Percentiles rank a stretch among this genome's conserved stretches.
phyloP scores from a whole-genome alignment of 2,329 filamentous ascomycete species.

The Coniochaeta sp. region DNA sequence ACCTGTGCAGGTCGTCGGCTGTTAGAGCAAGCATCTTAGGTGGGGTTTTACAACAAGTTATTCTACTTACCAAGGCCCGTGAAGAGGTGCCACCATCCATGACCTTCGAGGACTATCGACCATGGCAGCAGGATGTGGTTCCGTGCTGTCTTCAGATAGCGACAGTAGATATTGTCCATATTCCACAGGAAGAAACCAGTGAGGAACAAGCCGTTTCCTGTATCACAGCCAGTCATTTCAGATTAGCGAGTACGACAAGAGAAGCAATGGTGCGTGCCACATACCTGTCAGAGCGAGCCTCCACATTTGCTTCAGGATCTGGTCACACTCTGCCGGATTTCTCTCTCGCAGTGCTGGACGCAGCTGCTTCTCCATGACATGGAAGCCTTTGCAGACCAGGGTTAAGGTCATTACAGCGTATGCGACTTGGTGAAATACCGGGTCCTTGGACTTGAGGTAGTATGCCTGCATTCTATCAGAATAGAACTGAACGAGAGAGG shows the following conservation, averaged over 20 bases:
- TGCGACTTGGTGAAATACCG: slow-evolving; percentile 73
- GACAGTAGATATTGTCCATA: slow-evolving; percentile 71
- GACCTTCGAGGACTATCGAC: slow-evolving; percentile 60
- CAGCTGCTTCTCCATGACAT: slow-evolving; percentile 55
- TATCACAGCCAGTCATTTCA: neutral
- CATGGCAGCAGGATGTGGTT: slow-evolving; percentile 67
- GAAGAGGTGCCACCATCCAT: slow-evolving; percentile 65
- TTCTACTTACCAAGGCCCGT: slow-evolving; percentile 60
- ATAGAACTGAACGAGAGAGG: slow-evolving; percentile 3
- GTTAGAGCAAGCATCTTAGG: neutral
- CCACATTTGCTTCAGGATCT: slow-evolving; percentile 60
- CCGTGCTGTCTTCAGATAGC: slow-evolving; percentile 56
- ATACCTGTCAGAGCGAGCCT: slow-evolving; percentile 53
- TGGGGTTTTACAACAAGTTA: neutral
- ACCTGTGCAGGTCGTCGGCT: slow-evolving; percentile 7
- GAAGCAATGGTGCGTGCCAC: slow-evolving; percentile 6
- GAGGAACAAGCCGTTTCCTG: slow-evolving; percentile 63
- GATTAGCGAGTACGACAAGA: neutral
- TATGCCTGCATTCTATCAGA: slow-evolving; percentile 23
- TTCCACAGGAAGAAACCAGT: slow-evolving; percentile 72
- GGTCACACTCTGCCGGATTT: slow-evolving; percentile 40
- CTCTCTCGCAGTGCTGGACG: slow-evolving; percentile 36
- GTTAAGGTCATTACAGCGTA: slow-evolving; percentile 66
- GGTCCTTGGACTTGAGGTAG: slow-evolving; percentile 77
- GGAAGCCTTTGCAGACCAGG: slow-evolving; percentile 67